A percentile compares a stretch with the other conserved stretches of the same genome.
Conservation (phyloP, 257 asterid genomes). For the Verbascum thapsus region DNA sequence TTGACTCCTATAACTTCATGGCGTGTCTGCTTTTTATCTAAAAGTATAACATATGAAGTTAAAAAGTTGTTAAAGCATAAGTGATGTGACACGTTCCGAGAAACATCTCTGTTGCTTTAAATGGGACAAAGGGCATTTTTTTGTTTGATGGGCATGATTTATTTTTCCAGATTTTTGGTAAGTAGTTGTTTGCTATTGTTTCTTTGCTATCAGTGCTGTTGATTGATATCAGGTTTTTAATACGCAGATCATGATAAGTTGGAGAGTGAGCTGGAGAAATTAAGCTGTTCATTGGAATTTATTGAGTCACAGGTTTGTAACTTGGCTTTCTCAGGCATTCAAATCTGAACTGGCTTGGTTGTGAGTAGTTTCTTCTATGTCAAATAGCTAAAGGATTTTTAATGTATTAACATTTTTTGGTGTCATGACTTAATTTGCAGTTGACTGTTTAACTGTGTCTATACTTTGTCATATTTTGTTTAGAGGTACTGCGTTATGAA, state of each 20-base stretch:
- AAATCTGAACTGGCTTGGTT: slow-evolving; percentile 5
- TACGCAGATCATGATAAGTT: slow-evolving; percentile 54
- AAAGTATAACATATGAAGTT: not conserved
- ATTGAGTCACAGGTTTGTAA: slow-evolving; percentile 63
- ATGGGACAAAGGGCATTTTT: slow-evolving; percentile 12
- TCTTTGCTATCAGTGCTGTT: not conserved
- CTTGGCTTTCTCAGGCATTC: slow-evolving; percentile 15
- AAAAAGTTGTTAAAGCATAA: slow-evolving; percentile 3
- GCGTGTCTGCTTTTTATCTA: too few species aligned
- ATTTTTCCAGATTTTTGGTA: too few species aligned
- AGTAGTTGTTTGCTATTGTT: not conserved
- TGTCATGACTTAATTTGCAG: slow-evolving; percentile 3
- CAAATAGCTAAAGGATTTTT: slow-evolving; percentile 22
- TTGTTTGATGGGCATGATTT: not conserved
- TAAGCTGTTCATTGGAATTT: slow-evolving; percentile 55
- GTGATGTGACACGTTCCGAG: not conserved
- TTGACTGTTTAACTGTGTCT: slow-evolving; percentile 1
- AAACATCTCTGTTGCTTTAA: not conserved
- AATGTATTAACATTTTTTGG: slow-evolving; percentile 12
- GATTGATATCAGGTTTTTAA: not conserved
- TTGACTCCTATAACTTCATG: too few species aligned
- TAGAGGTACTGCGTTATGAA: not conserved
- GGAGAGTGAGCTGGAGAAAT: slow-evolving; percentile 63
- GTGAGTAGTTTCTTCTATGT: slow-evolving; percentile 14
- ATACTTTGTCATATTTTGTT: slow-evolving; percentile 6